These are phyloP conservation scores for Dryadomyces sulphureus DNA, from an alignment of 2,329 filamentous ascomycete genomes.

Conservation along the genomic window DNA sequence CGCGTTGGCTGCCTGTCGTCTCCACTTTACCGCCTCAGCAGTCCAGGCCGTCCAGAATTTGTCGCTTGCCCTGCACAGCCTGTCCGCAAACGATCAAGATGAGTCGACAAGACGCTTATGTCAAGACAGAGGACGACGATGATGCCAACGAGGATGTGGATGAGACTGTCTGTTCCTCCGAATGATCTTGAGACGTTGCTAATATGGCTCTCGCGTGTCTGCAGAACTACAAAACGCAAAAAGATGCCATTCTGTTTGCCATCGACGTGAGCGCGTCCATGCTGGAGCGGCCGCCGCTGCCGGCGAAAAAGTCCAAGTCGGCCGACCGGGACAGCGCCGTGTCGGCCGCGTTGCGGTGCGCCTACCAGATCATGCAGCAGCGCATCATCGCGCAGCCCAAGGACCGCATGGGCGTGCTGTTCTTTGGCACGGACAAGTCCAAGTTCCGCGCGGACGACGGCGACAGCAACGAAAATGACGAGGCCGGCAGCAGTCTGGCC, in stretches of 20 bases:
- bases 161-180: slow-evolving; percentile 12
- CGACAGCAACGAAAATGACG: slow-evolving; percentile 12
- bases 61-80: no score
- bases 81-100: slow-evolving; percentile 19
- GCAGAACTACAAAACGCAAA: slow-evolving; percentile 77
- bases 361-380: slow-evolving; percentile 92
- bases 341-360: slow-evolving; percentile 79
- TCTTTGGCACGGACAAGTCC: slow-evolving; percentile 80
- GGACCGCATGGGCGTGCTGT: slow-evolving; percentile 90
- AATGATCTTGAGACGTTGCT: not conserved
- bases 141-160: slow-evolving; percentile 49
- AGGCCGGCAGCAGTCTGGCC: slow-evolving; percentile 23
- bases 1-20: no score
- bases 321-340: slow-evolving; percentile 64
- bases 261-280: slow-evolving; percentile 87
- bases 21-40: no score
- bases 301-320: slow-evolving; percentile 59
- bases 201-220: not conserved
- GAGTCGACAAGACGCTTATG: slow-evolving; percentile 15
- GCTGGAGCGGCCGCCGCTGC: slow-evolving; percentile 53
- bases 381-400: slow-evolving; percentile 93
- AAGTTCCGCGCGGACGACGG: slow-evolving; percentile 43
- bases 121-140: slow-evolving; percentile 45
- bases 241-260: slow-evolving; percentile 95
- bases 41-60: no score